Percentiles rank a stretch among this genome's conserved stretches.
These are phyloP conservation scores for Botryotinia globosa DNA, from an alignment of 2,329 filamentous ascomycete genomes.

Conservation along the genomic window DNA sequence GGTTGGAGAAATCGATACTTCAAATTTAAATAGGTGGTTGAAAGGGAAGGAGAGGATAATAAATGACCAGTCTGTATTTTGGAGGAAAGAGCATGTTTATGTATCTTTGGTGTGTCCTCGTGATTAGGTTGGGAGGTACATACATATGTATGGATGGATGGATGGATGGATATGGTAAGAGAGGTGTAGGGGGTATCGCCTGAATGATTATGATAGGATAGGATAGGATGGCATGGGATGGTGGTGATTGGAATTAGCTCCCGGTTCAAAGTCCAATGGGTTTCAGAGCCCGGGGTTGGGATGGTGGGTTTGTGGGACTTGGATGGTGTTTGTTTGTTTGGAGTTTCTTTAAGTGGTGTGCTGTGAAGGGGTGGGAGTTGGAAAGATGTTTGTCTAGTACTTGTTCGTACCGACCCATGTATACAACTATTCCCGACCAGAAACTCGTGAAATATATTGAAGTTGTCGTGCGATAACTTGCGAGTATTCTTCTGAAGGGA, in stretches of 20 bases:
- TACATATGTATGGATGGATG: background rate
- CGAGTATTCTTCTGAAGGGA: background rate
- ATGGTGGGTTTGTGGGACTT: background rate
- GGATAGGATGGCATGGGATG: background rate
- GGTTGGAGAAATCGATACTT: background rate
- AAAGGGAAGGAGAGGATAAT: background rate
- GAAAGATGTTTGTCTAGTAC: background rate
- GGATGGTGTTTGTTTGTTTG: background rate
- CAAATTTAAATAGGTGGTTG: background rate
- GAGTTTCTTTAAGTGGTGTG: background rate
- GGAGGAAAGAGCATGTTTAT: background rate
- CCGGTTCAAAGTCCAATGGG: background rate
- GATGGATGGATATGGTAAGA: background rate
- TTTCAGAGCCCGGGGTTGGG: background rate
- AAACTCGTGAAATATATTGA: background rate
- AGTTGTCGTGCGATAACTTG: fast-evolving
- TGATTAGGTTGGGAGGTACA: background rate
- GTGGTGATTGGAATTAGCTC: background rate
- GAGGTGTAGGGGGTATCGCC: background rate
- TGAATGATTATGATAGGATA: background rate
- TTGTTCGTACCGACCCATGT: no score
- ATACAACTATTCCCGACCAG: no score
- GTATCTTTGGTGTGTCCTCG: background rate
- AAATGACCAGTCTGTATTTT: no score
- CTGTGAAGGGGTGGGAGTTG: background rate